Evolutionary conservation across 768 basidiomycete species (phyloP).

Genomic region (Kwoniella newhampshirensis): DNA sequence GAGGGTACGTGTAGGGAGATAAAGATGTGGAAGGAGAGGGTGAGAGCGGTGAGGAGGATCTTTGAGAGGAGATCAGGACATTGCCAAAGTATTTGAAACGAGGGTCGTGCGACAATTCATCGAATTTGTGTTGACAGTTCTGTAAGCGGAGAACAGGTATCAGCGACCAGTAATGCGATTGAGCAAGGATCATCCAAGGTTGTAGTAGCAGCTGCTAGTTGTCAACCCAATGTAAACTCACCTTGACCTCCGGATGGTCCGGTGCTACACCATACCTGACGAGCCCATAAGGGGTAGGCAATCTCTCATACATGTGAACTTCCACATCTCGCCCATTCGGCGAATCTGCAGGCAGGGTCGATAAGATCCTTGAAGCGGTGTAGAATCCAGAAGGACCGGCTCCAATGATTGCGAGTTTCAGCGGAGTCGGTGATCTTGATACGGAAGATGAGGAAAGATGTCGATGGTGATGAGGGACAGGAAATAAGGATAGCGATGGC

Average conservation of each 20-base stretch:
- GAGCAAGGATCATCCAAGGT: too few species aligned
- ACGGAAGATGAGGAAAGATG: neutral
- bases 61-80: slow-evolving; percentile 56
- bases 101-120: slow-evolving; percentile 71
- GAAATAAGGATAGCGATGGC: neutral
- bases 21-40: slow-evolving; percentile 23
- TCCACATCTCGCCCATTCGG: slow-evolving; percentile 55
- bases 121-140: slow-evolving; percentile 98
- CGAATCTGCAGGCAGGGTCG: slow-evolving; percentile 58
- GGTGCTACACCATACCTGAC: slow-evolving; percentile 96
- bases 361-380: slow-evolving; percentile 79
- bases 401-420: slow-evolving; percentile 88
- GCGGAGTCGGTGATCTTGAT: slow-evolving; percentile 19
- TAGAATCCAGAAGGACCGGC: slow-evolving; percentile 97
- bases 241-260: slow-evolving; percentile 98
- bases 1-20: slow-evolving; percentile 57
- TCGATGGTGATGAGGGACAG: neutral
- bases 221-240: slow-evolving; percentile 39
- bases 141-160: slow-evolving; percentile 47
- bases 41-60: slow-evolving; percentile 24
- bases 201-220: too few species aligned
- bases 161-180: too few species aligned
- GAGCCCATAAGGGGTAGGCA: slow-evolving; percentile 92
- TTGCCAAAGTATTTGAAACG: slow-evolving; percentile 91
- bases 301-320: slow-evolving; percentile 85